Base-by-base conservation (phyloP, 1,284 basidiomycete genomes). In the Puccinia hordei region DNA sequence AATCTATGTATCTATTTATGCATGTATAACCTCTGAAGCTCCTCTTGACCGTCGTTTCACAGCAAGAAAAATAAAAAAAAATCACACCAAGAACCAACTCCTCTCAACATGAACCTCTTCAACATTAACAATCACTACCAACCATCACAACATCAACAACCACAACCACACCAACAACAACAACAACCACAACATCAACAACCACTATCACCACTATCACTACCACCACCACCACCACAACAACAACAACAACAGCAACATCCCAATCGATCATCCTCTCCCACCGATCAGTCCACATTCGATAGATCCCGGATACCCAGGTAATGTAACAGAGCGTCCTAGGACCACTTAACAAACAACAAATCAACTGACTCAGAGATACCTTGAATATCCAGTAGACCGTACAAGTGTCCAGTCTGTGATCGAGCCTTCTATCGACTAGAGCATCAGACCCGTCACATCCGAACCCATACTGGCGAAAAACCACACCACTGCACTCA, bases 361-460 rank as follows among this genome's bases (percentile, higher is more conserved):
- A 49, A 15, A 15, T 19, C 46, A 1, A 33, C 57, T 59, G 12
- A 59, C 27, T 59, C 57, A 17, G n/a, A 33, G 15, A 17, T 6
- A 0, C 2, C 27, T 33, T 6, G 9, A 49, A 49, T 8, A 35
- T 59, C 27, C 61, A 51, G 44, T 12, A 88, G 94, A 77, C 95
- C 95, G 0, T 98, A 97, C 90, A 97, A 96, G 85, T 98, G 94
- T 86, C 94, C 94, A 0, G 88, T 93, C n/a, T 96, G 94, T 85
- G 93, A 93, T 71, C 89, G 93, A 27, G 93, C 93, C 0, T 96
- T 96, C 86, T 94, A 92, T 85, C 88, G 94, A 81, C 89, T 96
- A 27, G 94, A 96, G 86, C 94, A 97, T 86, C 93, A 94, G 90
- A 94, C 93, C 83, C 82, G 90, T 87, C 22, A 69, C 71, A 55